These are phyloP conservation scores for Boletus rubescentipes DNA, from an alignment of 768 basidiomycete genomes.

Conservation along the genomic window DNA sequence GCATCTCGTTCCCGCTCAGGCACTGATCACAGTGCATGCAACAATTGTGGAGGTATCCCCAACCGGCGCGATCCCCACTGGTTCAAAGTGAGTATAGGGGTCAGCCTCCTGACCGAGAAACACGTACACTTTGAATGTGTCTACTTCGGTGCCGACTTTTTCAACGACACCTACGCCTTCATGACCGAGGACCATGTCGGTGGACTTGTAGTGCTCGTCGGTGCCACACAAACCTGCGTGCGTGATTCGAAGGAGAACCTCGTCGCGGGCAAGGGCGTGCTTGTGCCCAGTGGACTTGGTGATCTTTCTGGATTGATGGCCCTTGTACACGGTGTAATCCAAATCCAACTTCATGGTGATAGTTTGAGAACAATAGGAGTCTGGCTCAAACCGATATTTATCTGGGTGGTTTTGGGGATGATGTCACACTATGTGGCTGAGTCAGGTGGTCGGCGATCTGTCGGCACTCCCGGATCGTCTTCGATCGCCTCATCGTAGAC, in stretches of 20 bases:
- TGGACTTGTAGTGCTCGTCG: slow-evolving; percentile 33
- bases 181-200: slow-evolving; percentile 40
- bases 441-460: too few relatives aligned
- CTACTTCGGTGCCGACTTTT: slow-evolving; percentile 31
- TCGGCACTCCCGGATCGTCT: too few relatives aligned
- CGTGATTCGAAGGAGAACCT: slow-evolving; percentile 34
- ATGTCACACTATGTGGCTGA: slow-evolving; percentile 3
- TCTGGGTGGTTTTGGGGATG: not conserved
- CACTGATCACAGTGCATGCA: slow-evolving; percentile 37
- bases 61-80: slow-evolving; percentile 38
- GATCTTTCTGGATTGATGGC: slow-evolving; percentile 19
- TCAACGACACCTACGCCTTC: slow-evolving; percentile 39
- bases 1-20: slow-evolving; percentile 30
- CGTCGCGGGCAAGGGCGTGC: slow-evolving; percentile 21
- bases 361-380: not conserved
- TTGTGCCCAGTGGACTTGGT: slow-evolving; percentile 16
- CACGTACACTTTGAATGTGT: slow-evolving; percentile 35
- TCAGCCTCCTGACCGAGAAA: not conserved
- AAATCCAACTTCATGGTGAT: slow-evolving; percentile 20
- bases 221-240: slow-evolving; percentile 41
- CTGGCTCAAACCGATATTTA: not conserved
- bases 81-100: not conserved
- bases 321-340: slow-evolving; percentile 33
- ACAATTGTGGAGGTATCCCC: slow-evolving; percentile 34
- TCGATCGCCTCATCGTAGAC: too few relatives aligned